Conservation (phyloP, 352 stramenopile species). For the Hyaloperonospora arabidopsidis region DNA sequence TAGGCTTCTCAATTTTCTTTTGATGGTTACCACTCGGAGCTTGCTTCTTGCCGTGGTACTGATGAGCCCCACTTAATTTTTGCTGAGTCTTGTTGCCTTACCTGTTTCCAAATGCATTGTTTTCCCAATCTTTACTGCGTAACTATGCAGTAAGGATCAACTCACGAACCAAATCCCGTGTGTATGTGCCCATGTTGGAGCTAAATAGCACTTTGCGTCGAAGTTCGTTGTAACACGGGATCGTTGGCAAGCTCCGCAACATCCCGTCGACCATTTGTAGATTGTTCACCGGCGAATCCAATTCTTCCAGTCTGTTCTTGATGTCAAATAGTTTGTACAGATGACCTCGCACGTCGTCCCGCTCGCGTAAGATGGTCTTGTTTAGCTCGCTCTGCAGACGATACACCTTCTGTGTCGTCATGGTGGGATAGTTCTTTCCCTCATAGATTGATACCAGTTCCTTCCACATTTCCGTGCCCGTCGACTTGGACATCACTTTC, state of each 20-base stretch:
- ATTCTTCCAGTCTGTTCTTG: constrained; percentile 1
- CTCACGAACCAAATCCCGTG: constrained; percentile 8
- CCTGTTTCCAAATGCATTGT: constrained; percentile 8
- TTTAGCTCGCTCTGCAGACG: background rate
- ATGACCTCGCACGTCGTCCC: background rate
- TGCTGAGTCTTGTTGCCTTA: background rate
- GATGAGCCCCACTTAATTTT: no score
- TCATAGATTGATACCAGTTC: constrained; percentile 9
- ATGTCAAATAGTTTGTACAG: constrained; percentile 6
- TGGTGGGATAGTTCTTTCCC: background rate
- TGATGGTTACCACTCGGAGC: background rate
- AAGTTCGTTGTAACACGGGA: constrained; percentile 6
- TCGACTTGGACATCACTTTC: constrained; percentile 10
- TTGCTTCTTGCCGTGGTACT: background rate
- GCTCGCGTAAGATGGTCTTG: background rate
- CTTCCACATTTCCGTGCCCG: constrained; percentile 12
- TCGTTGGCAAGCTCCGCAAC: constrained; percentile 2
- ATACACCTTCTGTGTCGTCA: background rate
- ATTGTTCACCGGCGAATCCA: constrained; percentile 2
- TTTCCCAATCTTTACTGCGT: constrained; percentile 8
- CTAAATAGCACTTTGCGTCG: constrained; percentile 8
- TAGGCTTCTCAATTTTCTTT: background rate
- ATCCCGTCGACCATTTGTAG: constrained; percentile 10
- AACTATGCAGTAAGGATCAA: constrained; percentile 10
- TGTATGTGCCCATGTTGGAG: constrained; percentile 10